phyloP scores from a whole-genome alignment of 2,329 filamentous ascomycete genomes.

The Cordyceps fumosorosea region DNA sequence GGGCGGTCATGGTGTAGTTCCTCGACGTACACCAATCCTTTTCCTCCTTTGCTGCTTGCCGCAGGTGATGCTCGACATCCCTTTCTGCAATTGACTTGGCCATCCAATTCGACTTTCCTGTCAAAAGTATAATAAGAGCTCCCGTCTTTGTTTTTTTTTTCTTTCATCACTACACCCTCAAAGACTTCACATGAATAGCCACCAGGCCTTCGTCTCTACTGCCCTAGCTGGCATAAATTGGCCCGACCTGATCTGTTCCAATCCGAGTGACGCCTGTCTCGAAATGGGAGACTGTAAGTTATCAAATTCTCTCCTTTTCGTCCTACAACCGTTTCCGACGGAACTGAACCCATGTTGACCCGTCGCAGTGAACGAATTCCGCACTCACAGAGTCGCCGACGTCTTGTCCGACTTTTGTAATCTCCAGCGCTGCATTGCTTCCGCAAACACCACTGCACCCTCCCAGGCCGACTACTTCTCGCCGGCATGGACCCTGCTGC shows the following conservation, averaged over 20 bases:
- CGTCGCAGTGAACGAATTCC: constrained; percentile 50
- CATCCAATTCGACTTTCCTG: neutral
- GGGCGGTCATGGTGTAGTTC: too few species aligned
- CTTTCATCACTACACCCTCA: neutral
- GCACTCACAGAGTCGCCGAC: constrained; percentile 54
- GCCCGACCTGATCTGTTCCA: neutral
- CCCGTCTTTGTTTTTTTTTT: neutral
- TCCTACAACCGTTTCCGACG: too few species aligned
- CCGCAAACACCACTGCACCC: constrained; percentile 46
- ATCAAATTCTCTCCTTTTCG: neutral
- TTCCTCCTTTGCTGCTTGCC: neutral
- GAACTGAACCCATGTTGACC: neutral
- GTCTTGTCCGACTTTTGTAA: constrained; percentile 55
- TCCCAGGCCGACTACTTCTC: constrained; percentile 55
- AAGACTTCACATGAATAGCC: constrained; percentile 7
- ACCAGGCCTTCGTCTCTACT: neutral
- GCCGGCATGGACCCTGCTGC: constrained; percentile 55
- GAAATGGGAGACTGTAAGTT: constrained; percentile 6
- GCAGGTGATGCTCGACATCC: neutral
- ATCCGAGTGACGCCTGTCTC: neutral
- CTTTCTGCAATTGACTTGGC: neutral
- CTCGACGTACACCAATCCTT: neutral
- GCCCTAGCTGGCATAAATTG: neutral
- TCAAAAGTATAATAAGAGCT: neutral
- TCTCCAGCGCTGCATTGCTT: constrained; percentile 56